Conservation (phyloP, 495 filamentous ascomycete species). For the Chaetomium cochliodes region DNA sequence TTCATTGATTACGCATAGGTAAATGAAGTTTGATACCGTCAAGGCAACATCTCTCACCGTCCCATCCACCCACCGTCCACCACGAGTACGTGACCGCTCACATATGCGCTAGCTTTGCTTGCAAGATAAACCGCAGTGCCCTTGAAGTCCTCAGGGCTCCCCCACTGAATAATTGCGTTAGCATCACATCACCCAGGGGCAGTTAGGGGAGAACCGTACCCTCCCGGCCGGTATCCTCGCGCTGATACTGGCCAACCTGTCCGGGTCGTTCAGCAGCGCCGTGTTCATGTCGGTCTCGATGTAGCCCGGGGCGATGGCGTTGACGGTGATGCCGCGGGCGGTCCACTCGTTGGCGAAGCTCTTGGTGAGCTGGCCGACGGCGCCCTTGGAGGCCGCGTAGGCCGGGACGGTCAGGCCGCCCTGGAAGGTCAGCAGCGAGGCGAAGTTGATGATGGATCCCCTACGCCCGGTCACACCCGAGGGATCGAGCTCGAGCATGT, state of each 20-base stretch:
- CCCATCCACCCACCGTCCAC: conserved; percentile 97
- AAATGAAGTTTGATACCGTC: background rate
- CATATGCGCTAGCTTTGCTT: conserved; percentile 71
- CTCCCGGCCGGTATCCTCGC: conserved; percentile 80
- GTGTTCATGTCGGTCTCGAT: conserved; percentile 92
- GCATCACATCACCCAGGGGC: background rate
- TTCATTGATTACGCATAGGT: background rate
- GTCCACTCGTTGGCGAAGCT: conserved; percentile 87
- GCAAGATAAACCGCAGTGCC: conserved; percentile 78
- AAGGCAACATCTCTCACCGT: conserved; percentile 48
- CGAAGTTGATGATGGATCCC: conserved; percentile 84
- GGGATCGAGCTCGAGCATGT: conserved; percentile 64
- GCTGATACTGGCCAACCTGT: conserved; percentile 68
- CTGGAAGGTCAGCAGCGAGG: conserved; percentile 81
- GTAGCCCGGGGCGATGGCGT: conserved; percentile 77
- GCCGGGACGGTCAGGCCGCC: conserved; percentile 89
- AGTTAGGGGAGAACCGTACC: conserved; percentile 16
- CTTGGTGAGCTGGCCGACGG: conserved; percentile 83
- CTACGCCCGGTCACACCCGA: conserved; percentile 55
- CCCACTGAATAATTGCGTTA: conserved; percentile 55
- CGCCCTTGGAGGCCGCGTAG: conserved; percentile 87
- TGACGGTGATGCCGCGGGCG: conserved; percentile 71
- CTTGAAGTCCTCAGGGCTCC: conserved; percentile 84
- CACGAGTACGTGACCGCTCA: conserved; percentile 74
- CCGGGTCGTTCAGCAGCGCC: conserved; percentile 71